Evolutionary conservation across 345 rosid genomes (phyloP).

Genomic region (Citrus cavaleriei): DNA sequence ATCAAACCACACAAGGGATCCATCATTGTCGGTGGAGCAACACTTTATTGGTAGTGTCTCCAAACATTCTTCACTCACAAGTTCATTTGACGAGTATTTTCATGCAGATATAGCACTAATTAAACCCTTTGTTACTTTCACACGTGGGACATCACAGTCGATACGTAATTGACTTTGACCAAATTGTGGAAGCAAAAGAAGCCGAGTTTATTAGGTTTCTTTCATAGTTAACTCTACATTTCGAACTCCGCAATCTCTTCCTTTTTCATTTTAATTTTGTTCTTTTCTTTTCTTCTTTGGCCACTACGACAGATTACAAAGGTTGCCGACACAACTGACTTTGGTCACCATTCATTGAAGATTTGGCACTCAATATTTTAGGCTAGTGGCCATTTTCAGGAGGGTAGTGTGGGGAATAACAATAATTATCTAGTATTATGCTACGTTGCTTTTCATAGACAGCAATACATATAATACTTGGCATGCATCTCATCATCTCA

Average conservation of each 20-base stretch:
- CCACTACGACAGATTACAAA: neutral
- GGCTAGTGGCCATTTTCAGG: neutral
- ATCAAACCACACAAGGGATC: too few relatives aligned
- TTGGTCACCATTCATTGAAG: neutral
- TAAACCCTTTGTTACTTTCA: neutral
- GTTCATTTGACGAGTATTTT: neutral
- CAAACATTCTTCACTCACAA: neutral
- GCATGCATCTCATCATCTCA: neutral
- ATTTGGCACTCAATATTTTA: neutral
- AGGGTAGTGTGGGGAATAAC: neutral
- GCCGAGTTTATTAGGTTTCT: too few relatives aligned
- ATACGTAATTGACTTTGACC: neutral
- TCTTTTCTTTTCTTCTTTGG: neutral
- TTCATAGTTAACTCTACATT: neutral
- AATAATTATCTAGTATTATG: neutral
- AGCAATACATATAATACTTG: neutral
- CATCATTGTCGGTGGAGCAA: rapidly evolving
- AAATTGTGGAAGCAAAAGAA: too few relatives aligned
- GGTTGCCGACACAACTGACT: neutral
- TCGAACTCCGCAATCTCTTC: neutral
- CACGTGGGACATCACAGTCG: neutral
- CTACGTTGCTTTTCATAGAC: neutral
- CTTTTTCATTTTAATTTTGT: too few relatives aligned
- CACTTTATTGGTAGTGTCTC: too few relatives aligned
- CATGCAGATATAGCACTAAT: neutral